Conservation (phyloP, 345 rosid genomes). For the Rhizophora mangle region DNA sequence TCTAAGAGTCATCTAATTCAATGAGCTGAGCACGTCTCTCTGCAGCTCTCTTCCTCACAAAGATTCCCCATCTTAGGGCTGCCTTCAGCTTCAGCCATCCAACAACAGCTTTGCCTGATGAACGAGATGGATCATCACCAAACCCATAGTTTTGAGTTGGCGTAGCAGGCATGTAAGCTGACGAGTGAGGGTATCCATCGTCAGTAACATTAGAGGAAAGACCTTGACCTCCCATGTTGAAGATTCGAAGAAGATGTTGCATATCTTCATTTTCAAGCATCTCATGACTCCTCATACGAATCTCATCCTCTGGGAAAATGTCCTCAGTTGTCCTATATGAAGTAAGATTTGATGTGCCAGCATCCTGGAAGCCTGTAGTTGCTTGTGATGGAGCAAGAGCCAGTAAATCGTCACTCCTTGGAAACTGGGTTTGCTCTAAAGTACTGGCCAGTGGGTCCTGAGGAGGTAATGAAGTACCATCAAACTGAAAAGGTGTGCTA, state of each 20-base stretch:
- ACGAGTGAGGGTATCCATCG: slow-evolving; percentile 23
- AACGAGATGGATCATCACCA: slow-evolving; percentile 29
- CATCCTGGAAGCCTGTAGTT: slow-evolving; percentile 37
- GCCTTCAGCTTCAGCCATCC: slow-evolving; percentile 38
- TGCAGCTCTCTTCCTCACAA: slow-evolving; percentile 33
- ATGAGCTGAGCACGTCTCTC: slow-evolving; percentile 31
- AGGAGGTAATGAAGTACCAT: slow-evolving; percentile 42
- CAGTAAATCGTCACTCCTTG: slow-evolving; percentile 33
- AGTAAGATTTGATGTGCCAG: slow-evolving; percentile 38
- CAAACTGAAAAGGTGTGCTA: slow-evolving; percentile 42
- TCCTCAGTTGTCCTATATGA: slow-evolving; percentile 34
- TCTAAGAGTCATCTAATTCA: slow-evolving; percentile 25
- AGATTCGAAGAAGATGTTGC: slow-evolving; percentile 31
- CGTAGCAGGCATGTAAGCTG: slow-evolving; percentile 12
- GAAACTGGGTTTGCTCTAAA: slow-evolving; percentile 37
- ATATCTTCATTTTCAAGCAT: slow-evolving; percentile 35
- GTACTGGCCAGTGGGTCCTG: slow-evolving; percentile 39
- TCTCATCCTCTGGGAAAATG: slow-evolving; percentile 23
- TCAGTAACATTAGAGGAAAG: slow-evolving; percentile 13
- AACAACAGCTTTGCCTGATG: slow-evolving; percentile 30
- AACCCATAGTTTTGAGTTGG: slow-evolving; percentile 15
- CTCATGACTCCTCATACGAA: slow-evolving; percentile 30
- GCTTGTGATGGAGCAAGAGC: slow-evolving; percentile 42
- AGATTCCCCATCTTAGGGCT: slow-evolving; percentile 32
- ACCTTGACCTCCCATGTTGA: slow-evolving; percentile 26